Evolutionary conservation across 2,329 filamentous ascomycete genomes (phyloP).

Genomic region (Paraphoma chrysanthemicola): DNA sequence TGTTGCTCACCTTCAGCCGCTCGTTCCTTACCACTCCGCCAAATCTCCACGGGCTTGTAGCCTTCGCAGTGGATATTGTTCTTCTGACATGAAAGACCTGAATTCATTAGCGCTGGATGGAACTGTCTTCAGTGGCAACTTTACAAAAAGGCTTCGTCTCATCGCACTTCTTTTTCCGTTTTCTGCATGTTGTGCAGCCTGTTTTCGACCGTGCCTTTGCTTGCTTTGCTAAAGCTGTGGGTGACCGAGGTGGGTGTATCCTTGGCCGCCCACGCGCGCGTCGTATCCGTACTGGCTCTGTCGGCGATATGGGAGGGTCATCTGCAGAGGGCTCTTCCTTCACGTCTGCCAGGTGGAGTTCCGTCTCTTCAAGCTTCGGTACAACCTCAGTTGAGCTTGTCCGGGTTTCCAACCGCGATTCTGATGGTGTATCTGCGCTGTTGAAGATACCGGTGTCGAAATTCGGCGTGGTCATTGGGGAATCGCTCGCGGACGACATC

Average conservation of each 20-base stretch:
- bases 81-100: constrained; percentile 88
- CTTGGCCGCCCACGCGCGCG: constrained; percentile 75
- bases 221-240: constrained; percentile 69
- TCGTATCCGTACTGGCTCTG: constrained; percentile 46
- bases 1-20: constrained; percentile 64
- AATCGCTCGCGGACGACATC: constrained; percentile 50
- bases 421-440: constrained; percentile 32
- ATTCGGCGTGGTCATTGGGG: constrained; percentile 44
- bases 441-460: constrained; percentile 38
- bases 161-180: constrained; percentile 68
- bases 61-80: constrained; percentile 92
- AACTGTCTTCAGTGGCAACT: constrained; percentile 1
- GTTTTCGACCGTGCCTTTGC: constrained; percentile 74
- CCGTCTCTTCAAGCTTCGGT: constrained; percentile 63
- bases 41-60: constrained; percentile 84
- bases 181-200: constrained; percentile 65
- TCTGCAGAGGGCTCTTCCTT: constrained; percentile 44
- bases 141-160: constrained; percentile 56
- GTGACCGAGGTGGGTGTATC: constrained; percentile 74
- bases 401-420: constrained; percentile 33
- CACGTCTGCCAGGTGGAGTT: constrained; percentile 50
- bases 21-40: constrained; percentile 84
- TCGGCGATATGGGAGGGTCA: constrained; percentile 42
- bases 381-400: constrained; percentile 47
- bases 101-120: constrained; percentile 29